A percentile compares a stretch with the other conserved stretches of the same genome.
These are phyloP conservation scores for Microcera coccophila DNA, from an alignment of 2,329 filamentous ascomycete genomes.

Conservation along the genomic window DNA sequence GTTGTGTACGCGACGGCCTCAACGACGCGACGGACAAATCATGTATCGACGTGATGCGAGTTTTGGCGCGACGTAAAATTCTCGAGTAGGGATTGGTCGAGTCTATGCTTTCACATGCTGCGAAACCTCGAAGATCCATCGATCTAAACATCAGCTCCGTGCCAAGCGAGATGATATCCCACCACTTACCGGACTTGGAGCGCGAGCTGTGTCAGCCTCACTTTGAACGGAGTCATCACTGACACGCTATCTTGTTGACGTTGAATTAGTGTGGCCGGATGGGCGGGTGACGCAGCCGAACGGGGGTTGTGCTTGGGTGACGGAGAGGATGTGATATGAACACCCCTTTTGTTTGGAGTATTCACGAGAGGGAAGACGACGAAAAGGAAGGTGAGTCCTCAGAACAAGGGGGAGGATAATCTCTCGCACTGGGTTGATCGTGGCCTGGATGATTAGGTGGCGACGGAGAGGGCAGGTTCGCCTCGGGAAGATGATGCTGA, in stretches of 20 bases:
- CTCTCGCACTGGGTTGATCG: constrained; percentile 12
- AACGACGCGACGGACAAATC: constrained; percentile 6
- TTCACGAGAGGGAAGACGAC: background rate
- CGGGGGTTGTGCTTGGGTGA: background rate
- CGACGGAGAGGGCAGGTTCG: background rate
- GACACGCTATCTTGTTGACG: no score
- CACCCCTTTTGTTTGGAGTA: constrained; percentile 13
- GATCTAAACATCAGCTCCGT: background rate
- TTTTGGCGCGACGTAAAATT: background rate
- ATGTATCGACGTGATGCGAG: background rate
- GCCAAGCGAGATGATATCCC: background rate
- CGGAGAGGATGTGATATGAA: constrained; percentile 8
- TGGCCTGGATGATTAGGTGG: background rate
- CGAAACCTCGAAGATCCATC: background rate
- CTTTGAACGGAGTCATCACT: background rate
- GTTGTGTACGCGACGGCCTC: constrained; percentile 4
- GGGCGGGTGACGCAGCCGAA: background rate
- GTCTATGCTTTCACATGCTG: constrained; percentile 9
- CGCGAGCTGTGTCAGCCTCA: background rate
- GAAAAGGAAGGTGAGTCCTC: background rate
- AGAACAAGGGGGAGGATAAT: background rate
- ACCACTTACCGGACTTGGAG: background rate
- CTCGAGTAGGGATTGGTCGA: constrained; percentile 5
- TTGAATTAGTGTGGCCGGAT: background rate
- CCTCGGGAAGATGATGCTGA: no score